phyloP scores from a whole-genome alignment of 2,329 filamentous ascomycete species.

The Penicillium griseofulvum region DNA sequence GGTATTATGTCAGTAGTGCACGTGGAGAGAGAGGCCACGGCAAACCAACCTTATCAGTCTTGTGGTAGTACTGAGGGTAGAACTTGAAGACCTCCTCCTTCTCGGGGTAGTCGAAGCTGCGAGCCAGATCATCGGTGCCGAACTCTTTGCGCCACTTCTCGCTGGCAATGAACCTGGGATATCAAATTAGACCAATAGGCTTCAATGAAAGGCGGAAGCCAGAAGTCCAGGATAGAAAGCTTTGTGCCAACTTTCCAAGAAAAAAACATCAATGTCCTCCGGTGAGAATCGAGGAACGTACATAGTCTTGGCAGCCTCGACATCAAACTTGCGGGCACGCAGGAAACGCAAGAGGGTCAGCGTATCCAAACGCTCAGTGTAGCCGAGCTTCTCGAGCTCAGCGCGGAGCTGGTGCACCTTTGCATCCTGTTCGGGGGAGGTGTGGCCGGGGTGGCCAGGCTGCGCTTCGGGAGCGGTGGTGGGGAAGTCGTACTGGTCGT shows the following conservation, averaged over 20 bases:
- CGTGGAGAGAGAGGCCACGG: background rate
- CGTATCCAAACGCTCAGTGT: slow-evolving; percentile 82
- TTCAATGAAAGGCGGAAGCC: background rate
- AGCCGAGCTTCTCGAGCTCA: slow-evolving; percentile 79
- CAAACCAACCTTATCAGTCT: slow-evolving; percentile 55
- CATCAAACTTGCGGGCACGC: slow-evolving; percentile 92
- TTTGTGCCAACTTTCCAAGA: background rate
- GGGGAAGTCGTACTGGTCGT: slow-evolving; percentile 94
- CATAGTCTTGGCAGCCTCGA: slow-evolving; percentile 81
- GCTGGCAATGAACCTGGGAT: slow-evolving; percentile 76
- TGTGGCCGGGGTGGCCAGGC: slow-evolving; percentile 81
- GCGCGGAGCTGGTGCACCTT: slow-evolving; percentile 81
- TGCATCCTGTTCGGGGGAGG: slow-evolving; percentile 82
- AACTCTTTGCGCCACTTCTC: slow-evolving; percentile 91
- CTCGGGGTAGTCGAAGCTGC: slow-evolving; percentile 82
- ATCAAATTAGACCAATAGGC: slow-evolving; percentile 2
- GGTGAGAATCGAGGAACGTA: slow-evolving; percentile 48
- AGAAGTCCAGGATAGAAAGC: background rate
- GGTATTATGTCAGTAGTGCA: background rate
- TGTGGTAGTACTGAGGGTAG: slow-evolving; percentile 99
- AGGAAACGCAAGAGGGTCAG: slow-evolving; percentile 90
- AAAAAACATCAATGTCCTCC: slow-evolving; percentile 1
- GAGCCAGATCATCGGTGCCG: slow-evolving; percentile 76
- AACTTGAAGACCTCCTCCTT: slow-evolving; percentile 80
- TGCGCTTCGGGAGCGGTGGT: slow-evolving; percentile 68